Evolutionary conservation across 345 rosid species (phyloP).

Genomic region (Linum trigynum): DNA sequence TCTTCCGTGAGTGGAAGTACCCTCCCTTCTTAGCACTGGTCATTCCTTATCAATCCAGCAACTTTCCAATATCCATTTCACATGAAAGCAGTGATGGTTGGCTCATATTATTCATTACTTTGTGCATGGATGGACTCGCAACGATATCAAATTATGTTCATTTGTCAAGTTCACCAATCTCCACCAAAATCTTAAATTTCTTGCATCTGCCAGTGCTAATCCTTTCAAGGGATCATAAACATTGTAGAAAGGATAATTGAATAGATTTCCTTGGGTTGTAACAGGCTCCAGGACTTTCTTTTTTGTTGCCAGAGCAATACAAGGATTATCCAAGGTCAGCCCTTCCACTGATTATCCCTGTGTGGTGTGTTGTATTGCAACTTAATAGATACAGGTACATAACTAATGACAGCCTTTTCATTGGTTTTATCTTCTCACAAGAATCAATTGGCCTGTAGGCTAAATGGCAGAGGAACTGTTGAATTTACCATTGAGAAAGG

Average conservation of each 20-base stretch:
- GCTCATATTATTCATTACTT: not conserved
- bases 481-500: slow-evolving; percentile 73
- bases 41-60: not conserved
- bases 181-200: no score
- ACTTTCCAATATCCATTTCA: not conserved
- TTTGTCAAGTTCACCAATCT: no score
- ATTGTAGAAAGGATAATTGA: slow-evolving; percentile 10
- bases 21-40: not conserved
- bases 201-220: not conserved
- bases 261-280: slow-evolving; percentile 16
- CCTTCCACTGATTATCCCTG: slow-evolving; percentile 3
- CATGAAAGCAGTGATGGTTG: not conserved
- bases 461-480: slow-evolving; percentile 74
- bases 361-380: not conserved
- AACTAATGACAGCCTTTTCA: not conserved
- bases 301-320: slow-evolving; percentile 81
- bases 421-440: slow-evolving; percentile 1
- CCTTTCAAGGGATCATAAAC: slow-evolving; percentile 4
- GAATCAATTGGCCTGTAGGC: slow-evolving; percentile 33
- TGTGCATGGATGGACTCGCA: not conserved
- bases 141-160: no score
- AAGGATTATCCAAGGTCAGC: slow-evolving; percentile 75
- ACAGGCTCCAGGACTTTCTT: slow-evolving; percentile 95
- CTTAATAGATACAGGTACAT: not conserved
- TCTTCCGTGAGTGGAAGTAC: not conserved